phyloP scores from a whole-genome alignment of 208 protist species.

The Paratrypanosoma confusum region DNA sequence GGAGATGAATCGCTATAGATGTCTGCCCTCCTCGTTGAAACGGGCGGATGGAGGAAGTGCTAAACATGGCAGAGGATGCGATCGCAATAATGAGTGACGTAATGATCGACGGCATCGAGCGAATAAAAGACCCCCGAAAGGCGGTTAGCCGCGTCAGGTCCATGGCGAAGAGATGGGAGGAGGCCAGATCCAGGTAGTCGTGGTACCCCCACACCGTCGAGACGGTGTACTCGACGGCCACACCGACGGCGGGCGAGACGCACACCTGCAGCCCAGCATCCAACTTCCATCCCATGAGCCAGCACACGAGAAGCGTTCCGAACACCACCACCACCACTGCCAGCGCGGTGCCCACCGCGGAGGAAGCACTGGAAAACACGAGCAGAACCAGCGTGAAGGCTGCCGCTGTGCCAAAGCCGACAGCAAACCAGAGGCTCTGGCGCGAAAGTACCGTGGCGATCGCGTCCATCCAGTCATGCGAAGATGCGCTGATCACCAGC shows the following conservation, averaged over 20 bases:
- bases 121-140: slow-evolving; percentile 22
- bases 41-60: slow-evolving; percentile 17
- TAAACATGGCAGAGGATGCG: slow-evolving; percentile 23
- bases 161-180: slow-evolving; percentile 38
- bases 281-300: slow-evolving; percentile 19
- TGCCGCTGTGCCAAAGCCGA: slow-evolving; percentile 28
- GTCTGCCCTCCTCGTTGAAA: slow-evolving; percentile 22
- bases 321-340: slow-evolving; percentile 27
- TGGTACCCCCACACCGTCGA: slow-evolving; percentile 40
- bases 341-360: slow-evolving; percentile 15
- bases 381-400: slow-evolving; percentile 22
- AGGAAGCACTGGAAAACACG: slow-evolving; percentile 26
- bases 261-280: slow-evolving; percentile 39
- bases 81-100: slow-evolving; percentile 21
- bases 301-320: slow-evolving; percentile 24
- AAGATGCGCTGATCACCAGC: not conserved
- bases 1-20: slow-evolving; percentile 24
- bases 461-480: slow-evolving; percentile 4
- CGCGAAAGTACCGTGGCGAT: slow-evolving; percentile 13
- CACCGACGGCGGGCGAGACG: slow-evolving; percentile 28
- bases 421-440: slow-evolving; percentile 30
- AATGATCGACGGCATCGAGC: slow-evolving; percentile 22
- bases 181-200: slow-evolving; percentile 50
- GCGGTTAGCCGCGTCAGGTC: slow-evolving; percentile 20
- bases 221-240: slow-evolving; percentile 38